These are phyloP conservation scores for Cutaneotrichosporon cyanovorans DNA, from an alignment of 1,284 basidiomycete species.

Conservation along the genomic window DNA sequence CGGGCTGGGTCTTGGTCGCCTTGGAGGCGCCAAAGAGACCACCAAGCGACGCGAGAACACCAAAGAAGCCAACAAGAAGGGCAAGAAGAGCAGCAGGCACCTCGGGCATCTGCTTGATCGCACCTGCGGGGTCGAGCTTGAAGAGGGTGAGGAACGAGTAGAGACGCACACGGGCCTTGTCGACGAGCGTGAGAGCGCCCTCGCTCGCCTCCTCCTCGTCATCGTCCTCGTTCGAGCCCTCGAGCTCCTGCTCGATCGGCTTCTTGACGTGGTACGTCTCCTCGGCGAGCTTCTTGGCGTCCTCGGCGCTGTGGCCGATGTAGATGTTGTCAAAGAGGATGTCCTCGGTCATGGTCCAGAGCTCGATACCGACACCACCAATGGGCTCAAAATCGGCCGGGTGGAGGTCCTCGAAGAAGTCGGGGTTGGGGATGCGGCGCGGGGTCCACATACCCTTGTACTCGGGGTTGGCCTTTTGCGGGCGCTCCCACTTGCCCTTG, in stretches of 20 bases:
- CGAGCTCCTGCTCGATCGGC: slow-evolving; percentile 46
- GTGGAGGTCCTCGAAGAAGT: slow-evolving; percentile 78
- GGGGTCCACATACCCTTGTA: slow-evolving; percentile 97
- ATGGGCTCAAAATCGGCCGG: slow-evolving; percentile 84
- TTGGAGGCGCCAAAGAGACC: slow-evolving; percentile 58
- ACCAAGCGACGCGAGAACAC: slow-evolving; percentile 69
- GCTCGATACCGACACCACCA: slow-evolving; percentile 89
- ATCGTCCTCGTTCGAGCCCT: slow-evolving; percentile 52
- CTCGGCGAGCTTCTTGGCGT: slow-evolving; percentile 69
- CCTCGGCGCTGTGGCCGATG: slow-evolving; percentile 74
- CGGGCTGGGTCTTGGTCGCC: slow-evolving; percentile 19
- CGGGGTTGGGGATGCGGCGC: slow-evolving; percentile 84
- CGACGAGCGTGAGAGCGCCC: slow-evolving; percentile 24
- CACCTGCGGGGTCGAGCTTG: slow-evolving; percentile 48
- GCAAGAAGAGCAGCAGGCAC: slow-evolving; percentile 69
- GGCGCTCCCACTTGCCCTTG: slow-evolving; percentile 94
- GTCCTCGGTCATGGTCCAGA: slow-evolving; percentile 98
- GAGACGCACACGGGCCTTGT: slow-evolving; percentile 39
- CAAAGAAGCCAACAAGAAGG: slow-evolving; percentile 67
- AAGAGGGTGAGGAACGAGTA: slow-evolving; percentile 43
- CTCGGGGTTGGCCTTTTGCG: slow-evolving; percentile 89
- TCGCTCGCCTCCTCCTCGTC: slow-evolving; percentile 24
- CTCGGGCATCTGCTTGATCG: slow-evolving; percentile 75
- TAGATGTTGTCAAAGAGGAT: slow-evolving; percentile 90
- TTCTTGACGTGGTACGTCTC: slow-evolving; percentile 79